phyloP scores from a whole-genome alignment of 1,139 yeast species.

The Hemisphaericaspora xylofermentans region DNA sequence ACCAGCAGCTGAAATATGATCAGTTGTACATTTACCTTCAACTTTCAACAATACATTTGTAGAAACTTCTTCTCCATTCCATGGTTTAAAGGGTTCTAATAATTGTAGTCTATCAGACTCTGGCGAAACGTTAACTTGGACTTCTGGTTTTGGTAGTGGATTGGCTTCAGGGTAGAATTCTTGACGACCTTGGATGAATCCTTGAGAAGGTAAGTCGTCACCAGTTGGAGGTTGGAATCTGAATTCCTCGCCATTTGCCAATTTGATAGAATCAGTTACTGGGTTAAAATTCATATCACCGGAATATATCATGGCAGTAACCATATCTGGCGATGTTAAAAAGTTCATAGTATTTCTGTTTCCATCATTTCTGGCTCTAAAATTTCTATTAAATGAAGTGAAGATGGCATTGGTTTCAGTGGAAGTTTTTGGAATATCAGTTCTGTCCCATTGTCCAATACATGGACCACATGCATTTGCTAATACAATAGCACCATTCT shows the following conservation, averaged over 20 bases:
- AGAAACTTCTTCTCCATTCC: constrained; percentile 80
- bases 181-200: constrained; percentile 79
- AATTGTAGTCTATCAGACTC: constrained; percentile 72
- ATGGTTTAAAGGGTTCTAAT: constrained; percentile 82
- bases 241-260: constrained; percentile 67
- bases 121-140: constrained; percentile 72
- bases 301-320: constrained; percentile 93
- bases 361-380: constrained; percentile 96
- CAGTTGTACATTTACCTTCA: constrained; percentile 97
- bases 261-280: constrained; percentile 66
- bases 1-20: constrained; percentile 98
- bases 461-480: constrained; percentile 99
- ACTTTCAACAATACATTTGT: constrained; percentile 82
- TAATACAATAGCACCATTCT: constrained; percentile 84
- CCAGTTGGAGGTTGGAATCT: constrained; percentile 78
- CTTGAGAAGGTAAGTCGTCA: constrained; percentile 75
- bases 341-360: constrained; percentile 96
- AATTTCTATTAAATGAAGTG: constrained; percentile 95
- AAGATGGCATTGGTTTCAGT: constrained; percentile 78
- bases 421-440: constrained; percentile 60
- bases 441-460: constrained; percentile 98
- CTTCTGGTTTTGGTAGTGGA: constrained; percentile 72
- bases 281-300: constrained; percentile 92
- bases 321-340: constrained; percentile 94
- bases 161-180: constrained; percentile 82